Base-by-base conservation (phyloP, 768 basidiomycete genomes). In the Mycena filopes region DNA sequence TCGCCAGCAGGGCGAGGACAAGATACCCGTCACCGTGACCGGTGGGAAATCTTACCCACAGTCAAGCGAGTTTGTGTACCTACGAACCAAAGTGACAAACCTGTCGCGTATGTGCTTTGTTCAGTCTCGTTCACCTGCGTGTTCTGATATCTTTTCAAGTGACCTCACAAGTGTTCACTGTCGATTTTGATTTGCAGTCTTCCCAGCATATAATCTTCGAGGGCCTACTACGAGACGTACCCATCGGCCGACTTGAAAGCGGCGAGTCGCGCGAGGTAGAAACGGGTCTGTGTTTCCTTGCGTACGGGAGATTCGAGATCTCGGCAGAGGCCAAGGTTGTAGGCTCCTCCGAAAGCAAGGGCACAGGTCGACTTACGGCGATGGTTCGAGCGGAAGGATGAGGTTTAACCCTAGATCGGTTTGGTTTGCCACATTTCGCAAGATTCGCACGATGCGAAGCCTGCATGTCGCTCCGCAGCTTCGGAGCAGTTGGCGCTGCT, bases 201-300 rank as follows among this genome's bases (percentile, higher is more conserved):
- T 76, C 81, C 16, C 87, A 90, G 57, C 84, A 92, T 68, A 76
- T 94, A 60, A 78, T 95, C 15, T 84, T 84, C 68, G 92, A 96
- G 74, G 94, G 94, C 3, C 77, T 84, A 18, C 77, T 86, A 26
- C 80, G 80, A 11, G 86, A 90, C 53, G 80, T 94, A 26, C 81
- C 88, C 3, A 66, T 95, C 4, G 92, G 92, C 4, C 80, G 80
- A n/a, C 73, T 96, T 51, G 81, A 81, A 46, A 76, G 76, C 23
- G 90, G 88, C 2, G 84, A 86, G 65, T 81, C 83, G 16, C 77
- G 78, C 36, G 80, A 83, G 38, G 70, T 89, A 6, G 83, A 88
- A 47, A 78, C 85, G 1, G 83, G 88, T 2, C 65, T 96, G 15
- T 92, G 90, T 70, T 94, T 96, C 76, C 83, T 95, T 21, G 83